A percentile compares a stretch with the other conserved stretches of the same genome.
These are phyloP conservation scores for Takashimella koratensis DNA, from an alignment of 1,284 basidiomycete species.

Conservation along the genomic window DNA sequence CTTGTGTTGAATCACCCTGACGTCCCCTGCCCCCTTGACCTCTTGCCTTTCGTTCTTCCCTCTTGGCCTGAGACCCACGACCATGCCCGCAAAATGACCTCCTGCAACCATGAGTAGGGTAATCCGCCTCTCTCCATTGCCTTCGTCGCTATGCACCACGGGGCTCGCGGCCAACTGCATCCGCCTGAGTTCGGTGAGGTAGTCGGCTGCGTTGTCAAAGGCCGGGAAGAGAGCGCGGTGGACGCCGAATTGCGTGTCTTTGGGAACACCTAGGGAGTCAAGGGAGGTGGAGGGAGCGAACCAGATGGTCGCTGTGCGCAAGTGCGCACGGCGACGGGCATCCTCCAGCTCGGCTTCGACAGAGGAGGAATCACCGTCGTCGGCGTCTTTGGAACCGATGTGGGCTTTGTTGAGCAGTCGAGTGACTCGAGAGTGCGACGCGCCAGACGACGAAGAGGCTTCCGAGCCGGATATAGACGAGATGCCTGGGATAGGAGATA, in stretches of 20 bases:
- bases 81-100: slow-evolving; percentile 92
- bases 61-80: slow-evolving; percentile 59
- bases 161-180: slow-evolving; percentile 58
- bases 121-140: slow-evolving; percentile 67
- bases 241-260: slow-evolving; percentile 78
- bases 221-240: slow-evolving; percentile 71
- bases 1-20: slow-evolving; percentile 83
- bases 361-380: slow-evolving; percentile 27
- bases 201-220: slow-evolving; percentile 47
- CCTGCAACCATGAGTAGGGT: slow-evolving; percentile 95
- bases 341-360: slow-evolving; percentile 47
- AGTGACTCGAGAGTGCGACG: slow-evolving; percentile 52
- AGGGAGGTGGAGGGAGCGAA: slow-evolving; percentile 62
- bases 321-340: slow-evolving; percentile 49
- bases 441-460: slow-evolving; percentile 60
- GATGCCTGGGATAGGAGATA: slow-evolving; percentile 55
- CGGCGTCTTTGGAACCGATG: slow-evolving; percentile 19
- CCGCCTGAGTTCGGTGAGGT: slow-evolving; percentile 54
- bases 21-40: slow-evolving; percentile 55
- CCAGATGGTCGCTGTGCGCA: slow-evolving; percentile 79
- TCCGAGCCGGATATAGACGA: slow-evolving; percentile 87
- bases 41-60: slow-evolving; percentile 58
- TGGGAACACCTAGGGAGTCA: slow-evolving; percentile 43
- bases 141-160: slow-evolving; percentile 12
- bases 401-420: slow-evolving; percentile 63